Conservation (phyloP, 441 rosid genomes). For the Manihot esculenta region DNA sequence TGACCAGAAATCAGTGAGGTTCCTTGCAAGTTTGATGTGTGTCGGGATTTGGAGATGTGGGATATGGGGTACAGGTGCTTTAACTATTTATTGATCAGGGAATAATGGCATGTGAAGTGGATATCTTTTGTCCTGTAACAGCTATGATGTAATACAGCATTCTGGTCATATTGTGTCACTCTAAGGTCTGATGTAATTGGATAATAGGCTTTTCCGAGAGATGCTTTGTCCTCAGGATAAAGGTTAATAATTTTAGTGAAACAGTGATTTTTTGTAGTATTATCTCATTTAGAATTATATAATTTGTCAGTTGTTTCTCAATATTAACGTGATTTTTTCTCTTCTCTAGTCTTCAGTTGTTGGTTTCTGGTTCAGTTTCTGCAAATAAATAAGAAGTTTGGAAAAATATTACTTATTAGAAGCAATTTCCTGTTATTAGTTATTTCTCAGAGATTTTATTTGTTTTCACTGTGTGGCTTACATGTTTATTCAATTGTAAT, state of each 20-base stretch:
- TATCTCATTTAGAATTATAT: background rate
- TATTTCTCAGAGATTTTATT: background rate
- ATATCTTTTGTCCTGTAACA: background rate
- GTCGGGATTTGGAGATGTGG: background rate
- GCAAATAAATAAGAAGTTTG: no score
- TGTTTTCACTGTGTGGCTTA: background rate
- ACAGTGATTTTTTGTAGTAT: background rate
- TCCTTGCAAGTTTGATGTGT: background rate
- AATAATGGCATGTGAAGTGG: background rate
- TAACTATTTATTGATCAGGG: background rate
- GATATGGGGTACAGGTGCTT: background rate
- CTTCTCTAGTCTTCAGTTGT: conserved; percentile 5
- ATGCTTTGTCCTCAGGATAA: background rate
- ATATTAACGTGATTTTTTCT: background rate
- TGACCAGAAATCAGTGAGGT: background rate
- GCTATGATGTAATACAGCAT: background rate
- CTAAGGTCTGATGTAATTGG: background rate
- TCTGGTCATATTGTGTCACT: background rate
- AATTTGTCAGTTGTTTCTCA: background rate
- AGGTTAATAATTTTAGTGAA: background rate
- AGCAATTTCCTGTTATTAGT: background rate
- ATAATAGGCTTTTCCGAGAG: background rate
- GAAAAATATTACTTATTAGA: background rate
- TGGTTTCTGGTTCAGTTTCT: no score
- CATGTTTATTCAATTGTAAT: background rate